phyloP scores from a whole-genome alignment of 2,329 filamentous ascomycete genomes.

The Aaosphaeria pasadenensis region DNA sequence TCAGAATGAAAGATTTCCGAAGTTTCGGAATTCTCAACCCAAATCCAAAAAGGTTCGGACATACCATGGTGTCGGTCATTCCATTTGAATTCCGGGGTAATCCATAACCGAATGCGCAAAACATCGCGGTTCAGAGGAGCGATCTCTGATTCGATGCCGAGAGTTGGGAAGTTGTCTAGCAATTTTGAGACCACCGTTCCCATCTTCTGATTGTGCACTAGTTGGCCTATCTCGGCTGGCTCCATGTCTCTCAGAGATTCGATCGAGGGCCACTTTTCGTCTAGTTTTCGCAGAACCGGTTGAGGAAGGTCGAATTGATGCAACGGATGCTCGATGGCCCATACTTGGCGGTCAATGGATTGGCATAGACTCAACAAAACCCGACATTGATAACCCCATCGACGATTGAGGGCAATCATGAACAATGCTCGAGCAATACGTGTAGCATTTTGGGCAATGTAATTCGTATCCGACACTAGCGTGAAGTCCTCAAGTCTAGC shows the following conservation, averaged over 20 bases:
- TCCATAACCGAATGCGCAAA: conserved; percentile 79
- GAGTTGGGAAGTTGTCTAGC: conserved; percentile 85
- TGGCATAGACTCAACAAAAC: conserved; percentile 90
- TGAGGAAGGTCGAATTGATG: conserved; percentile 91
- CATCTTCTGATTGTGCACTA: conserved; percentile 89
- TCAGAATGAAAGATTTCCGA: conserved; percentile 98
- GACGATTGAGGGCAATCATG: conserved; percentile 92
- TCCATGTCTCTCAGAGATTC: conserved; percentile 93
- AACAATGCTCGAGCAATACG: conserved; percentile 93
- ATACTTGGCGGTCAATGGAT: conserved; percentile 93
- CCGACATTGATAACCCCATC: conserved; percentile 94
- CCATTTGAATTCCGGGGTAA: conserved; percentile 91
- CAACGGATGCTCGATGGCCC: conserved; percentile 92
- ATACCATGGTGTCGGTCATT: conserved; percentile 91
- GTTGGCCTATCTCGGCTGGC: conserved; percentile 77
- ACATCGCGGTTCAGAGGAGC: conserved; percentile 94
- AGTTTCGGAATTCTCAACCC: conserved; percentile 98
- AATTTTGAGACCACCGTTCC: conserved; percentile 78
- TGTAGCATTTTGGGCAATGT: conserved; percentile 92
- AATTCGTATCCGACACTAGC: conserved; percentile 84
- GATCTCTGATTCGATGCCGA: conserved; percentile 89
- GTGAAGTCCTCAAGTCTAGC: conserved; percentile 91
- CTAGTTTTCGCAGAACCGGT: conserved; percentile 78
- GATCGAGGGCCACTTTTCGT: conserved; percentile 76
- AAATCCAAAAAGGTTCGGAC: conserved; percentile 96